Conservation (phyloP, 768 basidiomycete genomes). For the Dentipellis fragilis region DNA sequence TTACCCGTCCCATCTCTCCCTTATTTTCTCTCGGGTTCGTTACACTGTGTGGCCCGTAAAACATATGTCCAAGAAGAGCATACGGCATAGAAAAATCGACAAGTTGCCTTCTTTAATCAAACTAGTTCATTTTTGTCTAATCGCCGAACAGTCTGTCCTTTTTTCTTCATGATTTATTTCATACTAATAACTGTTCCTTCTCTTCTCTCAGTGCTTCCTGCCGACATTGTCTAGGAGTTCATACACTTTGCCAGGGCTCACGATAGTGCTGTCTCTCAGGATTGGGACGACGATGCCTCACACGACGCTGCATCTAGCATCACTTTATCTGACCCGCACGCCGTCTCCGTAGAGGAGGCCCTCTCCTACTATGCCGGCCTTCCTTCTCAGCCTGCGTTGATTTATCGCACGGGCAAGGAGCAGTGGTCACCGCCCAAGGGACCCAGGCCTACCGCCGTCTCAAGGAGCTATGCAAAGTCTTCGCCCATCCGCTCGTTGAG, state of each 20-base stretch:
- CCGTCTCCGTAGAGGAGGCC: constrained; percentile 13
- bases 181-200: neutral
- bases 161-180: neutral
- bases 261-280: neutral
- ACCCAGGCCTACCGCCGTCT: constrained; percentile 9
- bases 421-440: constrained; percentile 12
- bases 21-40: too few relatives aligned
- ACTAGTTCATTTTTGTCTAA: neutral
- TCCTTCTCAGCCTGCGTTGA: constrained; percentile 17
- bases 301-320: too few relatives aligned
- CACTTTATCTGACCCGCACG: too few relatives aligned
- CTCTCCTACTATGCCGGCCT: constrained; percentile 22
- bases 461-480: constrained; percentile 25
- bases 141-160: neutral
- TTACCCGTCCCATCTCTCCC: too few relatives aligned
- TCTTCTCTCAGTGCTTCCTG: neutral
- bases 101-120: neutral
- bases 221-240: neutral
- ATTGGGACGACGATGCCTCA: too few relatives aligned
- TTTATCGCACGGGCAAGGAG: constrained; percentile 22
- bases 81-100: too few relatives aligned
- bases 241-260: neutral
- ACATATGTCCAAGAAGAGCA: too few relatives aligned
- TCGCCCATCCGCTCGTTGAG: constrained; percentile 22
- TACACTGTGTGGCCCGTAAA: too few relatives aligned